phyloP scores from a whole-genome alignment of 306 rosid genomes.

The Lablab purpureus region DNA sequence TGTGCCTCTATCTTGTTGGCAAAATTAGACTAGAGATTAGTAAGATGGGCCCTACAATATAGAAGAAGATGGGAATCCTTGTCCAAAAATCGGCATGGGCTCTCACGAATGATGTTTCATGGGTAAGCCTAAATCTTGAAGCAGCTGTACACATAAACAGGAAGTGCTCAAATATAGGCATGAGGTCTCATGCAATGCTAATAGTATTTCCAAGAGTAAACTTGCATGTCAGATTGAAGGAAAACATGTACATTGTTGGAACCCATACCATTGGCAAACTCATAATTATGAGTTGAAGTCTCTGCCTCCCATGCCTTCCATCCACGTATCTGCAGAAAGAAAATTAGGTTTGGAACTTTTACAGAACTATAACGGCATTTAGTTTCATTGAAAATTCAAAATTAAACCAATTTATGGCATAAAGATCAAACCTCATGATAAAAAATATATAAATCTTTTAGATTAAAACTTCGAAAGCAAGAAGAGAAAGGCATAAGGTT shows the following conservation, averaged over 20 bases:
- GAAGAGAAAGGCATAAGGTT: slow-evolving; percentile 12
- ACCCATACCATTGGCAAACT: slow-evolving; percentile 75
- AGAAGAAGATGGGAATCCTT: slow-evolving; percentile 69
- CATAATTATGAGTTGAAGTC: slow-evolving; percentile 65
- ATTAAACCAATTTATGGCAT: background rate
- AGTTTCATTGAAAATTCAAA: background rate
- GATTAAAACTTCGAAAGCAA: background rate
- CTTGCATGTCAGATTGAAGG: background rate
- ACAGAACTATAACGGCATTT: background rate
- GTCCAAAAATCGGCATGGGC: slow-evolving; percentile 87
- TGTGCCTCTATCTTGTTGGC: background rate
- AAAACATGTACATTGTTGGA: slow-evolving; percentile 6
- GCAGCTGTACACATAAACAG: slow-evolving; percentile 59
- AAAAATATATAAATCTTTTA: slow-evolving; percentile 9
- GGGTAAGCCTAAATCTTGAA: slow-evolving; percentile 86
- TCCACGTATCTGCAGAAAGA: slow-evolving; percentile 78
- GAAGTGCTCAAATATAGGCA: background rate
- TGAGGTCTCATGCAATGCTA: background rate
- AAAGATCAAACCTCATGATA: background rate
- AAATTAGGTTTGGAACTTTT: slow-evolving; percentile 19
- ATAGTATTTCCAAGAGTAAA: slow-evolving; percentile 21
- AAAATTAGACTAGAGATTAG: background rate
- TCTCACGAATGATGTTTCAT: slow-evolving; percentile 88
- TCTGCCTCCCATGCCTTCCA: slow-evolving; percentile 98
- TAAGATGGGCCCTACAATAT: slow-evolving; percentile 66